Percentiles rank a stretch among this genome's conserved stretches.
These are phyloP conservation scores for Amaranthus palmeri DNA, from an alignment of 148 eudicot genomes.

Conservation along the genomic window DNA sequence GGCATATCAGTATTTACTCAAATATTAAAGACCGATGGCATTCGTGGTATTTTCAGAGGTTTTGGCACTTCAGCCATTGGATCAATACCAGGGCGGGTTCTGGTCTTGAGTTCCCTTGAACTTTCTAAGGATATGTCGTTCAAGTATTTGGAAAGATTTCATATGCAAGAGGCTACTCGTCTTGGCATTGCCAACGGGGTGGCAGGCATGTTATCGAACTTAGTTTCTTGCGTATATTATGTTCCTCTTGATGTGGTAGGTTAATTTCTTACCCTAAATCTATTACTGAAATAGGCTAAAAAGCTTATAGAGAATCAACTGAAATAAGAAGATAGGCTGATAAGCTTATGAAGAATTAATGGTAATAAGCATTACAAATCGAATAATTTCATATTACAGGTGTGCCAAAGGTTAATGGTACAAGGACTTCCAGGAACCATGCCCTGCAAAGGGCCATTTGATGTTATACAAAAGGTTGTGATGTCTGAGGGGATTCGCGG, in stretches of 20 bases:
- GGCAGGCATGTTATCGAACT: conserved; percentile 78
- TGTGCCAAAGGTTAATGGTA: conserved; percentile 68
- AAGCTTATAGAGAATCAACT: not conserved
- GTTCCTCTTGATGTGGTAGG: conserved; percentile 88
- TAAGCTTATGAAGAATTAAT: no score
- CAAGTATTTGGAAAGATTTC: conserved; percentile 44
- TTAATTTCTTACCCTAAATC: conserved; percentile 11
- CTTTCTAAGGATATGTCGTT: conserved; percentile 58
- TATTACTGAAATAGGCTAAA: not conserved
- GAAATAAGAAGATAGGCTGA: no score
- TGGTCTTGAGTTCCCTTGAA: conserved; percentile 67
- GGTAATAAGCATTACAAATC: no score
- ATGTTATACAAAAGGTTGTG: conserved; percentile 49
- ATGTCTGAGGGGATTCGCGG: conserved; percentile 67
- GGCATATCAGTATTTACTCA: conserved; percentile 49
- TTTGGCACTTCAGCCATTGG: conserved; percentile 77
- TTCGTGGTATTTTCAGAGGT: conserved; percentile 67
- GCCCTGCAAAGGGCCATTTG: conserved; percentile 49
- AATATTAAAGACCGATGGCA: conserved; percentile 56
- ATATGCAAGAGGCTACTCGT: conserved; percentile 64
- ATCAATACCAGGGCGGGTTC: conserved; percentile 62
- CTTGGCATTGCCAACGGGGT: conserved; percentile 67
- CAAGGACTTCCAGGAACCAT: conserved; percentile 68
- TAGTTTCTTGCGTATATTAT: conserved; percentile 57
- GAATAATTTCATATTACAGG: conserved; percentile 22